Base-by-base conservation (phyloP, 2,329 filamentous ascomycete species). In the Aspergillus sp. region DNA sequence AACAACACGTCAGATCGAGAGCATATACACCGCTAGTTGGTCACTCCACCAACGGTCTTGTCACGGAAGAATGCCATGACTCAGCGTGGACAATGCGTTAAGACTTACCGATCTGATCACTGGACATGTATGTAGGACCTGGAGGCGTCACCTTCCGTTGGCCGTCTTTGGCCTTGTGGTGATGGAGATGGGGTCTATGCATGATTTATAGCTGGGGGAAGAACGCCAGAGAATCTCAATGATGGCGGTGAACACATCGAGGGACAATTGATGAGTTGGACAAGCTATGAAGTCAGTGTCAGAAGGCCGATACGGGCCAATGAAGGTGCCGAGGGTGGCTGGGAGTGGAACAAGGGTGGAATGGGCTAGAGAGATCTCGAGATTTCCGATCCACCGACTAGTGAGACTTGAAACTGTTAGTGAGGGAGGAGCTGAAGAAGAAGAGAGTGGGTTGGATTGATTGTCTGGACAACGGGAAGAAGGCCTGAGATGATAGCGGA, bases 131-230 rank as follows among this genome's bases (percentile, higher is more conserved):
- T 45, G 71, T 73, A 45, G 75, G 74, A 20, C 73, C 71, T 16
- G 75, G 73, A 51, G 75, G 75, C 53, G 74, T 75, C 52, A 75
- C 71, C 66, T 76, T 77, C 59, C 74, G 70, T 48, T 71, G 66
- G 50, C 64, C 61, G 40, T 67, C 62, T 55, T 65, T 68, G 45
- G 66, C 54, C 55, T 66, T 73, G 53, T 60, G 54, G 53, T 67
- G 53, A n/a, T 44, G 55, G 42, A 60, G 50, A 36, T 60, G 53
- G 35, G 59, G 65, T 56, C 65, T 67, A 60, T 74, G 72, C 61
- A 76, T 71, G 65, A 73, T 74, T 45, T 42, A 63, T 57, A 42
- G 41, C 45, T 45, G 45, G 30, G 36, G 38, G 17, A 26, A 38
- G 51, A 42, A 38, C 32, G 45, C 16, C 32, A 40, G 24, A 36